Conservation (phyloP, 2,329 filamentous ascomycete genomes). For the Cytospora chrysosperma region DNA sequence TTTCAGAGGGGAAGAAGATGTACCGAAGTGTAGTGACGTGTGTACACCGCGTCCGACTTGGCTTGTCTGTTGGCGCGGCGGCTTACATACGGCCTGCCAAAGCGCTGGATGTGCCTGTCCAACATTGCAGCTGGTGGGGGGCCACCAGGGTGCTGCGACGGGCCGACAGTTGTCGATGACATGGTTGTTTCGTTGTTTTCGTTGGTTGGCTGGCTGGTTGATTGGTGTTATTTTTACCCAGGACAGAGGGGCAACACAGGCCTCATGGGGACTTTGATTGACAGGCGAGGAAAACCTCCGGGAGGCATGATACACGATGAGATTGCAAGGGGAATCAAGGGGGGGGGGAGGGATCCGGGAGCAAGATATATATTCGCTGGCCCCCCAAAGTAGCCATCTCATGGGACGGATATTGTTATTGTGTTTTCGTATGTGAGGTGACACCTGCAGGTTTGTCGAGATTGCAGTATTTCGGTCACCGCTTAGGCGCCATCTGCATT, state of each 20-base stretch:
- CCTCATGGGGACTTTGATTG: too few species aligned
- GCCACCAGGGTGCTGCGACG: neutral
- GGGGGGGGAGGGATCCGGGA: too few species aligned
- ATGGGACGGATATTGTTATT: neutral
- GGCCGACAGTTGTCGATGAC: neutral
- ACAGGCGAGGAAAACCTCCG: neutral
- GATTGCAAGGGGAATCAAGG: neutral
- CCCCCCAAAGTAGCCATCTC: too few species aligned
- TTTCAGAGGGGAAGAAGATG: neutral
- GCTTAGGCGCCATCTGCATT: neutral
- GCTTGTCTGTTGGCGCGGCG: neutral
- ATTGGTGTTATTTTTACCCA: neutral
- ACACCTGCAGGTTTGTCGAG: neutral
- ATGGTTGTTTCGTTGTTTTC: neutral
- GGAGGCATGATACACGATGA: neutral
- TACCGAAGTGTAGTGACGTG: slow-evolving; percentile 23
- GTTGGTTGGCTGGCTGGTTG: too few species aligned
- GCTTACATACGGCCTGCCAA: neutral
- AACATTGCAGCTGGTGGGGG: neutral
- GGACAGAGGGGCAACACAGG: too few species aligned
- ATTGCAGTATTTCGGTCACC: neutral
- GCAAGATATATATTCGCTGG: neutral
- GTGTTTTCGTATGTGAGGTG: neutral
- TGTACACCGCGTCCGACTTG: slow-evolving; percentile 17
- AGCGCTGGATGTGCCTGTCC: slow-evolving; percentile 10